Conservation (phyloP, 2,329 filamentous ascomycete genomes). For the Penicillium digitatum region DNA sequence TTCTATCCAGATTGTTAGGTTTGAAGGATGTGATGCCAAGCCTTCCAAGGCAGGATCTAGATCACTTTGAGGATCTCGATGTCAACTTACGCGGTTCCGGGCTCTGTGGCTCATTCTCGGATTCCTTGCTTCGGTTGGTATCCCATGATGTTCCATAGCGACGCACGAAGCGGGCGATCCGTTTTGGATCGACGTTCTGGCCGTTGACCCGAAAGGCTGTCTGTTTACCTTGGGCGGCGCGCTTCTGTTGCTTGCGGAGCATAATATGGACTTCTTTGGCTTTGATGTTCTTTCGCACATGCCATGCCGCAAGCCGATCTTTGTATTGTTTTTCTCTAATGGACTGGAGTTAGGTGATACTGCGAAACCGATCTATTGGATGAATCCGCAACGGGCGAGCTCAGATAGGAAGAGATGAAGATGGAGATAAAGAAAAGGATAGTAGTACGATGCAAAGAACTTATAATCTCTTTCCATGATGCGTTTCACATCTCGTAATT, state of each 20-base stretch:
- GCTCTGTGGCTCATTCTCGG: conserved; percentile 22
- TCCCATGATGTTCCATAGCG: conserved; percentile 31
- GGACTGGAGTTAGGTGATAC: conserved; percentile 16
- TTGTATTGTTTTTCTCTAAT: conserved; percentile 40
- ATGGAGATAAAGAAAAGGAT: conserved; percentile 9
- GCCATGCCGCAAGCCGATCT: conserved; percentile 37
- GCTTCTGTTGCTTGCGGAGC: conserved; percentile 38
- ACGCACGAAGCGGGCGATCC: conserved; percentile 34
- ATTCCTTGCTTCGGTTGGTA: conserved; percentile 17
- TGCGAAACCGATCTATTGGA: conserved; percentile 1
- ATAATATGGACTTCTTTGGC: conserved; percentile 37
- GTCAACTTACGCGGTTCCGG: conserved; percentile 32
- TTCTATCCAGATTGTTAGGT: conserved; percentile 18
- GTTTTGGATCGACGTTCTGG: conserved; percentile 34
- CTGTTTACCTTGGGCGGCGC: conserved; percentile 36
- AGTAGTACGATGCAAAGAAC: conserved; percentile 35
- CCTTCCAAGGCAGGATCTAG: neutral
- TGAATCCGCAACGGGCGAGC: neutral
- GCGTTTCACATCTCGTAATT: conserved; percentile 35
- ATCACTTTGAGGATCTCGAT: neutral
- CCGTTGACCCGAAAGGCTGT: conserved; percentile 36
- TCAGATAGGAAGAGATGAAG: conserved; percentile 3
- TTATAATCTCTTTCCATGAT: conserved; percentile 38
- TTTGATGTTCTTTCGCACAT: conserved; percentile 40
- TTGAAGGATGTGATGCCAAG: neutral